Base-by-base conservation (phyloP, 1,284 basidiomycete species). In the Farysia itapuensis region DNA sequence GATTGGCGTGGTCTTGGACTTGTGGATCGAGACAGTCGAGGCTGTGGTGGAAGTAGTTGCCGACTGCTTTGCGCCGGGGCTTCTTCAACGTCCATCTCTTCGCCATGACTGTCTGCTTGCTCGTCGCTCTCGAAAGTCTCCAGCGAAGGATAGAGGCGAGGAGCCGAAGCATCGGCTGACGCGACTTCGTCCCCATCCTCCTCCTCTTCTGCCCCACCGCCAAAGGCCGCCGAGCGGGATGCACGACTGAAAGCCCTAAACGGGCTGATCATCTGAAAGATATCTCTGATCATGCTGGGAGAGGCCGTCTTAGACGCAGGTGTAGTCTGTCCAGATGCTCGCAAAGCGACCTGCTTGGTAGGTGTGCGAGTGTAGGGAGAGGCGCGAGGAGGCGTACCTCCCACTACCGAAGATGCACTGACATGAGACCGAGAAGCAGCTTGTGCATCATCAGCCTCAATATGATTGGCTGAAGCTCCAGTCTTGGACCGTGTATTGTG, bases 241-340 rank as follows among this genome's bases (percentile, higher is more conserved):
- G 59, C 59, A 5, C 49, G 34, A 28, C 53, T 52, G 39, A 37
- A 35, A 4, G 44, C 43, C 1, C 59, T 37, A 40, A 63, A 63
- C 30, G 59, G 59, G 32, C 59, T 63, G 43, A 58, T 63, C 42
- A 63, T 57, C 5, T 44, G 47, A 25, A 63, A 53, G 37, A 63
- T 50, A 36, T 57, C 59, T 11, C 45, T 41, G 39, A 63, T 30
- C 53, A 63, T 63, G 44, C 47, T 53, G 18, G 59, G 59, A 24
- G 59, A 63, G 30, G 16, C 50, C 12, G 49, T 59, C 19, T 43
- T 40, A 16, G 57, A 54, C 5, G 49, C 49, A 8, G 59, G 53
- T 18, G 59, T 52, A 33, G 41, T 42, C 12, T 46, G 53, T 20
- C 40, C 59, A 22, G 48, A 18, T 9, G 36, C 34, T 30, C 33